Evolutionary conservation across 2,329 filamentous ascomycete species (phyloP), one percentile per base, ranked within the genome.

Genomic region (Sporothrix humicola): DNA sequence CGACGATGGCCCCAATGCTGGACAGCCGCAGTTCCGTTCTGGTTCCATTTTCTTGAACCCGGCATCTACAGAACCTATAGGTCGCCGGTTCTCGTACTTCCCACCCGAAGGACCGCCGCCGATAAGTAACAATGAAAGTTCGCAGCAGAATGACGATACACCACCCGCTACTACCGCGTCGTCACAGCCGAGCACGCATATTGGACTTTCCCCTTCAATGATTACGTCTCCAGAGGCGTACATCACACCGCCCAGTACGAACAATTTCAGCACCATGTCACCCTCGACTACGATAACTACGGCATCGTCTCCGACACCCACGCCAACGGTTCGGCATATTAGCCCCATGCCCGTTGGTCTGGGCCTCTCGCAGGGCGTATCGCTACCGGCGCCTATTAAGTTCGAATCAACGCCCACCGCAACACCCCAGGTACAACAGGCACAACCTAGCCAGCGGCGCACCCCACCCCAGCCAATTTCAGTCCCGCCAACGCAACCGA

Each of bases 21-120:
- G 44, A 6, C 77, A 77, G 15, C 89, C 85, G 0, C 86, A 85
- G 3, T 91, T 91, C 80, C 85, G 90, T 71, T 91, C 89, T 10
- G 90, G 90, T 78, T 91, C 90, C 1, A 91, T 91, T 74, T 91
- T 91, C 80, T 83, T 86, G 76, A 88, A 87, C 73, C 89, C 89
- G 6, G 84, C 86, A 0, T 85, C 84, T 20, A 85, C 83, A 5
- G 87, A 89, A 74, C 82, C 82, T 9, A 84, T 82, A 56, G 88
- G 89, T 8, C 85, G 89, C 26, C 84, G 89, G 8, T 89, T 90
- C 75, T 91, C 89, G 17, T 89, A 90, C 77, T 91, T 91, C 76
- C 88, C 90, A 10, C 89, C 89, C 20, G 81, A 82, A 23, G 82
- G 83, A 2, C 75, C 80, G 2, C 76, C 78, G 12, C 78, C 76